phyloP scores from a whole-genome alignment of 208 protist species.

The Paratrypanosoma confusum region DNA sequence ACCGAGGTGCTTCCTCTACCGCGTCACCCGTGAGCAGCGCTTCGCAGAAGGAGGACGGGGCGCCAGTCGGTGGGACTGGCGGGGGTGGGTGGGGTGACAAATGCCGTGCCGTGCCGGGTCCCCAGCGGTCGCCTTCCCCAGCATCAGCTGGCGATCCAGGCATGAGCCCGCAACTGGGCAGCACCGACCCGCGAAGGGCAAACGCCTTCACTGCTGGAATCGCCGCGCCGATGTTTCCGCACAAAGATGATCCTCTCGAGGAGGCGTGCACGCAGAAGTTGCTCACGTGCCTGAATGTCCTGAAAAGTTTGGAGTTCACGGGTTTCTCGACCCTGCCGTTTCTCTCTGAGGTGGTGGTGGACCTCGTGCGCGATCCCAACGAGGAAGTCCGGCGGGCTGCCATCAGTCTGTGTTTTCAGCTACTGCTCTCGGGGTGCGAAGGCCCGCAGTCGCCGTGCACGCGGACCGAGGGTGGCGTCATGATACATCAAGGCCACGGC shows the following conservation, averaged over 20 bases:
- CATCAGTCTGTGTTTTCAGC: slow-evolving; percentile 83
- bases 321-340: slow-evolving; percentile 83
- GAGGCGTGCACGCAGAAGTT: not conserved
- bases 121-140: too few species aligned
- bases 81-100: not conserved
- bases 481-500: slow-evolving; percentile 70
- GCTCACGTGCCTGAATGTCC: slow-evolving; percentile 28
- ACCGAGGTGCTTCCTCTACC: slow-evolving; percentile 1
- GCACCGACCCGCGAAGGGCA: too few species aligned
- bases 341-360: slow-evolving; percentile 65
- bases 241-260: too few species aligned
- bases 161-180: too few species aligned
- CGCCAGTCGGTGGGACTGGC: not conserved
- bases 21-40: slow-evolving; percentile 25
- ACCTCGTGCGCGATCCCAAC: slow-evolving; percentile 64
- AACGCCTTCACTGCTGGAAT: not conserved
- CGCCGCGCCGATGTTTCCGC: too few species aligned
- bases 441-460: slow-evolving; percentile 49
- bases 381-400: slow-evolving; percentile 78
- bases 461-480: slow-evolving; percentile 41
- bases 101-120: not conserved
- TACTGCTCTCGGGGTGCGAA: slow-evolving; percentile 71
- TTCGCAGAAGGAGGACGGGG: slow-evolving; percentile 29
- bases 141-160: too few species aligned
- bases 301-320: slow-evolving; percentile 71